Evolutionary conservation across 2,329 filamentous ascomycete genomes (phyloP), one percentile per base, ranked within the genome.

Genomic region (Trichoderma hamatum): DNA sequence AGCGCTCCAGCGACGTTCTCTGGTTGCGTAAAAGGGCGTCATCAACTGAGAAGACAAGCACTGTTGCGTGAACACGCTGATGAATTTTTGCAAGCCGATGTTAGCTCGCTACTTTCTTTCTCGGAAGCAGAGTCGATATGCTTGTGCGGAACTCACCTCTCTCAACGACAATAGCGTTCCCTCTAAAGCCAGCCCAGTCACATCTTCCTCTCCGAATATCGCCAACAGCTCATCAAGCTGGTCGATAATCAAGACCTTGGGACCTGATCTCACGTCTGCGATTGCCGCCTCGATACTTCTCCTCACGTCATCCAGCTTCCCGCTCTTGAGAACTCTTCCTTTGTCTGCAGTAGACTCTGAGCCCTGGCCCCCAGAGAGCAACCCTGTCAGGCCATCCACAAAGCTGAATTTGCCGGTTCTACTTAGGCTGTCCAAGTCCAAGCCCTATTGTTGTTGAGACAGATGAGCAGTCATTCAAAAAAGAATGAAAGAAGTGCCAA

Each of bases 11-110:
- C 2, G 86, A 85, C 13, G 91, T 92, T 21, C 82, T 77, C 72
- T 86, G 87, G 28, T 80, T 77, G 34, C 86, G 85, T 63, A 94
- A 80, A 34, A 97, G 84, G 1, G 94, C 89, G 1, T 87, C 83
- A 76, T 96, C 93, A 28, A 92, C 91, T n/a, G 91, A 84, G 30
- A 92, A 76, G 0, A 90, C 87, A 52, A 96, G 73, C 21, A 96
- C 79, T 2, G 89, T 87, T 65, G 90, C 84, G 80, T 93, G 84
- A 5, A 89, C 86, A 72, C 84, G 81, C 88, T 91, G 74, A 68
- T 21, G 5, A 28, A 26, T 24, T 16, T 24, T 19, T 56, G 26
- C 30, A 16, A 65, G 67, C n/a, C n/a, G n/a, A n/a, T n/a, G n/a
- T 28, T 46, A 3, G 2, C 19, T 26, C 3, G 4, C 13, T 24